Base-by-base conservation (phyloP, 2,329 filamentous ascomycete genomes). In the Chrysosphaeria jannelii region DNA sequence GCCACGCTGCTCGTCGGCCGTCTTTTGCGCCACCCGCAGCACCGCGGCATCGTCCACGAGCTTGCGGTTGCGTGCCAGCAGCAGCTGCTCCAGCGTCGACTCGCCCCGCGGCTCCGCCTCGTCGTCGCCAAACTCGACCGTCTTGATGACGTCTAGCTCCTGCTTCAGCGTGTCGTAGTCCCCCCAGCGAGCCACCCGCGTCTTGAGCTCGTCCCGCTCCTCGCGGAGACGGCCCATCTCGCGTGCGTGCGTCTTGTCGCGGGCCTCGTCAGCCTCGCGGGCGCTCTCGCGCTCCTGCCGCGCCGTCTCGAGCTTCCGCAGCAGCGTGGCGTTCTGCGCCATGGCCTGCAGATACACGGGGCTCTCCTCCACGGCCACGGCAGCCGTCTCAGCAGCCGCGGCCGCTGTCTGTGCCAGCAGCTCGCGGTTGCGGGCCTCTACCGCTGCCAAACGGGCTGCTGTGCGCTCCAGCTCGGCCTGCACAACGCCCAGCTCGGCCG, bases 101-200 rank as follows among this genome's bases (percentile, higher is more conserved):
- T 70, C 64, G 33, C 69, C 64, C 33, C 70, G 71, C 19, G 6
- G 53, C 7, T n/a, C 47, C 2, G 70, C 65, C 22, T 79, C 72
- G 29, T 88, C 78, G 30, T 81, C 72, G 6, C 75, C 79, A 36
- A 97, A 90, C 40, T 97, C 85, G 35, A 97, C 91, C 33, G 81
- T 89, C 58, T 90, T 90, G 29, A 97, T 59, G 29, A 93, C 79
- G 36, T 93, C 81, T 3, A 97, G 55, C 43, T 97, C 88, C 32
- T 88, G 74, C 45, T 85, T 91, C 22, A 97, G 63, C 28, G 93
- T 81, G 16, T 93, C 79, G 40, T 97, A 97, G 41, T 97, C 85
- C 33, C 63, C 63, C 64, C 75, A 88, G 39, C 72, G 88, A 31
- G 76, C 65, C 4, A 93, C 59, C 45, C 85, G 90, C 18, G 54